Evolutionary conservation across 805 yeast species (phyloP), one percentile per base, ranked within the genome.

Genomic region (Metschnikowia colocasiae): DNA sequence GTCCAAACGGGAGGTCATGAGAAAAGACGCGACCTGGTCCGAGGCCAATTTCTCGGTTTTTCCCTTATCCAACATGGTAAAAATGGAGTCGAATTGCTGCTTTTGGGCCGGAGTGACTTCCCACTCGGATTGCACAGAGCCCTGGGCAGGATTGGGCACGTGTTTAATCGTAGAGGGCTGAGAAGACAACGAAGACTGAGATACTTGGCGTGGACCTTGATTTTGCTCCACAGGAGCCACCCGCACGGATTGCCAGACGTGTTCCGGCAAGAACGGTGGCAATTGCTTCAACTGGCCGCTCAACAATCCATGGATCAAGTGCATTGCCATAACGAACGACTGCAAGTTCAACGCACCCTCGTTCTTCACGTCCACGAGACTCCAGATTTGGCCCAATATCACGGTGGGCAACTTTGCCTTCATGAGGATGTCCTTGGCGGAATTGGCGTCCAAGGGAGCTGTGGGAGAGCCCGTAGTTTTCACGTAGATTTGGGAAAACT

Each of bases 311-410:
- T 92, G 97, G 53, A 94, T 88, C 61, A 94, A 75, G 66, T 87
- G 95, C 99, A 94, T 92, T 6, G 98, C 97, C 58, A 92, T 79
- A 38, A 88, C 80, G 58, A 94, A 94, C 62, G 88, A 91, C 13
- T 82, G 76, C 60, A 82, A 79, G 47, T 79, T 75, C 57, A 94
- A 78, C 47, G 79, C 73, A 4, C 99, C 99, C 1, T 78, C 67
- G 56, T 82, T 82, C 45, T 78, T 77, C 51, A 82, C 80, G 63
- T 94, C 99, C 37, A 87, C 94, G 48, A 92, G 73, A 45, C 78
- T 78, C 99, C 99, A 94, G 49, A 94, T 83, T 61, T 83, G 85
- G 48, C 95, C 96, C 51, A 94, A 73, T 1, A 82, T 76, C 22
- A 79, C 78, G 30, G 83, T 85, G 23, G 96, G 89, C 47, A 94